These are phyloP conservation scores for Symmetrospora coprosmae DNA, from an alignment of 768 basidiomycete genomes.

Conservation along the genomic window DNA sequence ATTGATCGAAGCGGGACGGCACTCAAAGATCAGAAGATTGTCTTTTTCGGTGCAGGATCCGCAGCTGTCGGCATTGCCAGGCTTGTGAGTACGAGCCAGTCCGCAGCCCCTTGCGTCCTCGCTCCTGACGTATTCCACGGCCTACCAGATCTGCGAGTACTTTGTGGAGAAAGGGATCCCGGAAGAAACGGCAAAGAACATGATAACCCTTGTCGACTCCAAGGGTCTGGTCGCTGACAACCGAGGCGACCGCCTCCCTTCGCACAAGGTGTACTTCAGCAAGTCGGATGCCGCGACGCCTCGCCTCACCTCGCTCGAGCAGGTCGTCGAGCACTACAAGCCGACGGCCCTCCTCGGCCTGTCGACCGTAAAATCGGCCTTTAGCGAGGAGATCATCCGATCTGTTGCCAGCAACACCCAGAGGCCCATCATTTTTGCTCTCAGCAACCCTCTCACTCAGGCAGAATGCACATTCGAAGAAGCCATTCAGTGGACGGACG, in stretches of 20 bases:
- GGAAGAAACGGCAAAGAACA: constrained; percentile 57
- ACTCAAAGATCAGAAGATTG: constrained; percentile 60
- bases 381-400: constrained; percentile 55
- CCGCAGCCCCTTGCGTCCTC: background rate
- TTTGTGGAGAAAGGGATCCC: constrained; percentile 62
- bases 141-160: constrained; percentile 51
- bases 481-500: constrained; percentile 56
- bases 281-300: constrained; percentile 64
- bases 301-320: constrained; percentile 57
- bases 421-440: constrained; percentile 79
- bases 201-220: constrained; percentile 55
- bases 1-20: constrained; percentile 33
- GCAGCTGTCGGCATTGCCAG: constrained; percentile 84
- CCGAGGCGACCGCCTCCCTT: constrained; percentile 57
- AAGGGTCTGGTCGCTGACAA: constrained; percentile 64
- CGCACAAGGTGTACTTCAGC: constrained; percentile 78
- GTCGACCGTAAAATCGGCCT: constrained; percentile 71
- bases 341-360: constrained; percentile 81
- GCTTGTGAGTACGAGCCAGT: constrained; percentile 47
- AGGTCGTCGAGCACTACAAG: constrained; percentile 64
- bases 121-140: background rate
- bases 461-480: constrained; percentile 65
- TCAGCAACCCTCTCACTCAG: constrained; percentile 56
- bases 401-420: constrained; percentile 65
- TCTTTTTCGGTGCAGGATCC: constrained; percentile 84